Evolutionary conservation across 2,329 filamentous ascomycete species (phyloP), one percentile per base, ranked within the genome.

Genomic region (Neocucurbitaria cava): DNA sequence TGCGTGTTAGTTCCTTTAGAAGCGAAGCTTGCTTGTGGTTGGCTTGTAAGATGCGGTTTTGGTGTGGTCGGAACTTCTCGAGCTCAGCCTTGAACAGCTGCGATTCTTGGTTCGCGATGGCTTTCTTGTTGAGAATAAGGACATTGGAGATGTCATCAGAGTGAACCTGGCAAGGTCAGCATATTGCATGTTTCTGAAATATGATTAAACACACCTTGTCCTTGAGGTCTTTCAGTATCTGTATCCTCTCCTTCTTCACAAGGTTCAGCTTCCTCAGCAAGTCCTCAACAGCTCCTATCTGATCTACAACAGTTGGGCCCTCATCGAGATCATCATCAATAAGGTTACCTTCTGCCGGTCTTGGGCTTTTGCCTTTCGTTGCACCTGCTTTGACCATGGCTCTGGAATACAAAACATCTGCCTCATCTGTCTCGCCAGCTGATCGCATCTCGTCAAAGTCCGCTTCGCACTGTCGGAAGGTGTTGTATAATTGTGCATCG

Each of bases 81-180:
- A 99, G 83, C 76, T 99, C 95, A 15, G 92, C 88, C 73, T 97
- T 90, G 78, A 99, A 99, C 2, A 99, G 84, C 69, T 96, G 92
- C 11, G 83, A 88, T 75, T 99, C 95, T 68, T 95, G 94, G 69
- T 92, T 96, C 18, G 92, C 85, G 69, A 98, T 94, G 1, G 92
- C 89, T 77, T 98, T 99, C 75, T 98, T 98, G 82, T 99, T 99
- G 54, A 99, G 81, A 51, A 99, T 99, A 56, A 99, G 82, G 11
- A 98, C 93, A 70, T 96, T 95, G 5, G 93, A 97, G 60, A 99
- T 99, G 69, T 99, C 96, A 70, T 99, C 96, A 62, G 90, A 92
- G 77, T 96, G 94, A 48, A 94, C 89, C 94, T 97, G 61, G 13
- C 43, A 18, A 36, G 24, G 40, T 61, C 49, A 59, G 58, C 11